These are phyloP conservation scores for Schizosaccharomyces versatilis DNA, from an alignment of 1,139 yeast genomes.

Conservation along the genomic window DNA sequence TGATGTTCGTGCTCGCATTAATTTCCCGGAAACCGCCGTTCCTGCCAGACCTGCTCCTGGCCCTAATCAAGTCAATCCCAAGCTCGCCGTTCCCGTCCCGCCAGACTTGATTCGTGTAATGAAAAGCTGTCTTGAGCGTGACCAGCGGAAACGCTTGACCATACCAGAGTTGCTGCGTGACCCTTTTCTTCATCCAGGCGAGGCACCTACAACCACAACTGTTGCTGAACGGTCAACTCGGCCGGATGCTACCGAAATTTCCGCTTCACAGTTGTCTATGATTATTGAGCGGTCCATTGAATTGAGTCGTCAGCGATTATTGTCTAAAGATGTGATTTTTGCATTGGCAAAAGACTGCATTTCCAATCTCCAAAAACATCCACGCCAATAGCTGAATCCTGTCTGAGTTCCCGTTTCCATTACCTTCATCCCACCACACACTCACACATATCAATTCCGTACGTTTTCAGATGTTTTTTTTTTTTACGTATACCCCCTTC, in stretches of 20 bases:
- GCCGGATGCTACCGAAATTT: not conserved
- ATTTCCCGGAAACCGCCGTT: constrained; percentile 28
- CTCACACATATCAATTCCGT: too few relatives aligned
- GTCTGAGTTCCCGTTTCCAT: too few relatives aligned
- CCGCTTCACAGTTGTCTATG: not conserved
- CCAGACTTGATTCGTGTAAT: constrained; percentile 48
- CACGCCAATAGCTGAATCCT: not conserved
- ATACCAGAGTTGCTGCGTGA: constrained; percentile 38
- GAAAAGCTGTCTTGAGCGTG: constrained; percentile 47
- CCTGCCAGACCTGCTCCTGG: constrained; percentile 3
- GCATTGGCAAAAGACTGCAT: not conserved
- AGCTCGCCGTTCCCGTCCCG: constrained; percentile 31
- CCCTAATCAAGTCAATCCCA: constrained; percentile 30
- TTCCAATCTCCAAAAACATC: not conserved
- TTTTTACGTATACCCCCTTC: too few relatives aligned
- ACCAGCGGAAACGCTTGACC: constrained; percentile 49
- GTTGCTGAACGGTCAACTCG: not conserved
- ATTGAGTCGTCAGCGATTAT: not conserved
- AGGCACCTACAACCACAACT: not conserved
- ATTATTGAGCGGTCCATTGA: not conserved
- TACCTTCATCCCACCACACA: too few relatives aligned
- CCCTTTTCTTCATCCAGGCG: constrained; percentile 27
- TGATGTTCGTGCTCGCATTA: constrained; percentile 63
- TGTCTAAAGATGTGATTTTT: not conserved
- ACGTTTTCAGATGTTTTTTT: too few relatives aligned